phyloP scores from a whole-genome alignment of 2,329 filamentous ascomycete species.

The Colletotrichum sublineola region DNA sequence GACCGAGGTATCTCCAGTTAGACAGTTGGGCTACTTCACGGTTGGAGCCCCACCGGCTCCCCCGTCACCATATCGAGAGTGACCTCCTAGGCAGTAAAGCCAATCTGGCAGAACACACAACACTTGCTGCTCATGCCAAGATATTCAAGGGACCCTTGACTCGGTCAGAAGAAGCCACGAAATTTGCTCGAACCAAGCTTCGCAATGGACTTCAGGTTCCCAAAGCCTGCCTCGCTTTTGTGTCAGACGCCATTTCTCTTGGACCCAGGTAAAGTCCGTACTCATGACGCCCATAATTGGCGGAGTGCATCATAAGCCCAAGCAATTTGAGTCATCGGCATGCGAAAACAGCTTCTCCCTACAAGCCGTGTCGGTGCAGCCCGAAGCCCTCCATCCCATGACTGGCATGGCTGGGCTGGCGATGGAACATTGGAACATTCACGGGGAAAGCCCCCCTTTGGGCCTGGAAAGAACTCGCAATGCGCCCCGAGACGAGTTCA shows the following conservation, averaged over 20 bases:
- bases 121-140: conserved; percentile 19
- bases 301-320: neutral
- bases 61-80: neutral
- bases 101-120: neutral
- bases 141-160: neutral
- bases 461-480: conserved; percentile 10
- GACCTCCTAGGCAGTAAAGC: conserved; percentile 12
- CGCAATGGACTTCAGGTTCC: neutral
- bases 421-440: conserved; percentile 12
- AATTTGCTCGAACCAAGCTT: conserved; percentile 7
- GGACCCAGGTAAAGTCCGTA: neutral
- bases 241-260: conserved; percentile 13
- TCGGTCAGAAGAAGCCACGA: conserved; percentile 13
- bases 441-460: neutral
- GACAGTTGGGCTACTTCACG: neutral
- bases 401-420: conserved; percentile 17
- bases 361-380: conserved; percentile 3
- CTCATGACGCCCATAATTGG: conserved; percentile 19
- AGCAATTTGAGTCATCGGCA: conserved; percentile 25
- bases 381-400: neutral
- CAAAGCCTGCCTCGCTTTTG: conserved; percentile 1
- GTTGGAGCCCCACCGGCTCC: neutral
- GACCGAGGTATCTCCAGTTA: conserved; percentile 25
- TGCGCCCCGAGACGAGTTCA: neutral
- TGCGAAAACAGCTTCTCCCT: conserved; percentile 21